Evolutionary conservation across 768 basidiomycete genomes (phyloP).

Genomic region (Hydnomerulius pinastri): DNA sequence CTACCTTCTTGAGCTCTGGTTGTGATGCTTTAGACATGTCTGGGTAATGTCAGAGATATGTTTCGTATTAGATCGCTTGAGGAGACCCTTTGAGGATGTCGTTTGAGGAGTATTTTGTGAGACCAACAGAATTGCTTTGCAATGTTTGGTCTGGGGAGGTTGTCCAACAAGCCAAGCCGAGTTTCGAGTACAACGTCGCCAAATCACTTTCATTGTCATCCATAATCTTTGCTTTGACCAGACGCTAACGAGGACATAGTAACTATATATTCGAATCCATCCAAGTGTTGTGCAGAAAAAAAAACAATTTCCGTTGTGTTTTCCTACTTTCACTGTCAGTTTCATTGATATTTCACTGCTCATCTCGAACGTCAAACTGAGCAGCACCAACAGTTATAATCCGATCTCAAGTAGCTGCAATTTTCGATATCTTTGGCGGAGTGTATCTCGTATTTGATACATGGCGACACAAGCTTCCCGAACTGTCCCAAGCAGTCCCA

Average conservation of each 20-base stretch:
- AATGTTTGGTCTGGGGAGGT: slow-evolving; percentile 28
- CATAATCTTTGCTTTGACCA: neutral
- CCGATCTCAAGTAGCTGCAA: slow-evolving; percentile 2
- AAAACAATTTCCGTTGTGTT: neutral
- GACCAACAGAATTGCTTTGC: slow-evolving; percentile 28
- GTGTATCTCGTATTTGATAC: slow-evolving; percentile 2
- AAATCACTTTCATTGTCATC: neutral
- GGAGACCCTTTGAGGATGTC: neutral
- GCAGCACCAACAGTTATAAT: slow-evolving; percentile 7
- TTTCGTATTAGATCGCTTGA: neutral
- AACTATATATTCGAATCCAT: neutral
- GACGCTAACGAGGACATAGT: neutral
- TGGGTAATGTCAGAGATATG: slow-evolving; percentile 4
- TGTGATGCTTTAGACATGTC: slow-evolving; percentile 93
- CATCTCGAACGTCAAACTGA: slow-evolving; percentile 13
- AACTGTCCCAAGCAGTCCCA: slow-evolving; percentile 27
- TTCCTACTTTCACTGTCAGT: slow-evolving; percentile 15
- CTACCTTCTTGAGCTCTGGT: slow-evolving; percentile 99
- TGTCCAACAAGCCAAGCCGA: neutral
- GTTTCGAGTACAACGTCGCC: neutral
- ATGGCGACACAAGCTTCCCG: slow-evolving; percentile 48
- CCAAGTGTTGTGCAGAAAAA: neutral
- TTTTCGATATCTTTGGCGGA: neutral
- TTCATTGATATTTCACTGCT: neutral
- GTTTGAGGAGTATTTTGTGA: neutral